Base-by-base conservation (phyloP, 306 rosid species). In the Cucurbita pepo region DNA sequence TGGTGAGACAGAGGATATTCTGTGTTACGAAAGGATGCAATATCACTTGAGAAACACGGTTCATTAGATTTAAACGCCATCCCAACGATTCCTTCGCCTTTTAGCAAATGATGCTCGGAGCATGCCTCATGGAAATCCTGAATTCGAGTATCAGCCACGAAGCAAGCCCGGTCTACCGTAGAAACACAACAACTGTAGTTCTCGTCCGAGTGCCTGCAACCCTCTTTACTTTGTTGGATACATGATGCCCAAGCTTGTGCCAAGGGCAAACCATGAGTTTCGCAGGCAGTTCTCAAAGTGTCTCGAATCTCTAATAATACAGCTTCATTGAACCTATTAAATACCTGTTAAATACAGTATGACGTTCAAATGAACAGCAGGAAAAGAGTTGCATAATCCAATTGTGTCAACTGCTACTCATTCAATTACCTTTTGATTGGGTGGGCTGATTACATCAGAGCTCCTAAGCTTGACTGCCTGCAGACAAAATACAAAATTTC, bases 211-310 rank as follows among this genome's bases (percentile, higher is more conserved):
- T 89, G 97, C 18, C 96, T 84, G 77, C 95, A 83, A 45, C 99
- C 97, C 50, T 83, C 89, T 81, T 87, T 95, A 48, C 85, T 88
- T 78, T 88, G 96, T 79, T 86, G 91, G 55, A 83, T 72, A 82
- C 99, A 94, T 7, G 88, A 79, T 18, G 85, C 81, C 99, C 99
- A 95, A 51, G 97, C 88, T 82, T 95, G 99, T 57, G 95, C 99
- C 69, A 95, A 85, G 56, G 97, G 97, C 74, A 95, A 87, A 52
- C 82, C 86, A 77, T 95, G 89, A 51, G 85, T 85, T 81, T 88
- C 87, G 45, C 99, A 95, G 54, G 99, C 99, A 37, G 84, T 78
- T 85, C 85, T 85, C 75, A 91, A 77, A 56, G 87, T 84, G 78
- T 81, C 85, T 73, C 50, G 88, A 80, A 95, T 91, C 89, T 95